Base-by-base conservation (phyloP, 2,329 filamentous ascomycete species). In the Colletotrichum spaethianum region DNA sequence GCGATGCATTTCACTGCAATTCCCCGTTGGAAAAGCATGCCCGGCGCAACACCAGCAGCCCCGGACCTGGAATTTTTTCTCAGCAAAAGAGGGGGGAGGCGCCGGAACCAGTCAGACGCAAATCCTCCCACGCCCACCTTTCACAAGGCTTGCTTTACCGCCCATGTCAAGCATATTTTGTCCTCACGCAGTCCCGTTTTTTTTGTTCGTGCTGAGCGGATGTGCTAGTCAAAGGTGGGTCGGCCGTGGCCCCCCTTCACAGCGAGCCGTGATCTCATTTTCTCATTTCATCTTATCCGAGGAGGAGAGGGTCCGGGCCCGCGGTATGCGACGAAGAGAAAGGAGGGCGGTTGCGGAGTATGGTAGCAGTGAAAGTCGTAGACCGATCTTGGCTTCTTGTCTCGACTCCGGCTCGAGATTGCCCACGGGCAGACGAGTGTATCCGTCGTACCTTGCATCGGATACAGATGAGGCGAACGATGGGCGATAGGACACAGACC, bases 81-180 rank as follows among this genome's bases (percentile, higher is more conserved):
- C 26, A 68, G 68, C 65, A 53, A 36, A 48, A 63, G 48, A 38
- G 44, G 60, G 57, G 53, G 60, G 16, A 46, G 16, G 31, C 52
- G 50, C 50, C 20, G 26, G 33, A 40, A 48, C 38, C 56, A 70
- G 70, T 53, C 65, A 70, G 53, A 33, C 60, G 69, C 59, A 71
- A 73, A 40, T 66, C 67, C 60, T 64, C 61, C 44, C 33, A 18
- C 64, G 61, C 57, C 67, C 77, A 78, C 82, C 82, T 83, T 83
- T 83, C 81, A 83, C 76, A 77, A 77, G 72, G 78, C 77, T 76
- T 74, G 77, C 80, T 75, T 83, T 82, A 78, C 81, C 82, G 82
- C 82, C 80, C 78, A 76, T 74, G 73, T 68, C 44, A 44, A 60
- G 60, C 77, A 76, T 74, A 70, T 68, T 38, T 36, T 65, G 56